Evolutionary conservation across 176 grass and related monocot species (phyloP), one percentile per base, ranked within the genome.

Genomic region (Eragrostis nindensis): DNA sequence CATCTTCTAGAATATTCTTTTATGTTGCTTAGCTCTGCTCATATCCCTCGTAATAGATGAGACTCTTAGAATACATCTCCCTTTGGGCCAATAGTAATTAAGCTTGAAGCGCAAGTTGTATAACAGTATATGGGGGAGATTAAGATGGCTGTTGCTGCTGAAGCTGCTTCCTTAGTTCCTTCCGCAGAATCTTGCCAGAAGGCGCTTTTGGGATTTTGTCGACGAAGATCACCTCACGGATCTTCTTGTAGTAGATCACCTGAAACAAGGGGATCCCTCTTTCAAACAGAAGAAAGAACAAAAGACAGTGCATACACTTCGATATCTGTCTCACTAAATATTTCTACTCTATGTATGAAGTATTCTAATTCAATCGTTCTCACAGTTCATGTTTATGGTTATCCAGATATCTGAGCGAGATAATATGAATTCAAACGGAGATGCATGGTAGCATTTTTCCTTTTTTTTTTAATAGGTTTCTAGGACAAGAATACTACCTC

Each of bases 171-270:
- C 90, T 54, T 49, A 95, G 74, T 22, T 89, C 90, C 93, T 87
- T 95, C 7, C 93, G 76, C 39, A 95, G 68, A 21, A 92, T 95
- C 78, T 95, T 92, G 65, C 90, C 93, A 0, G 93, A 95, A 50
- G 90, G 93, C 6, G 90, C 90, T 82, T 95, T 92, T 8, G 93
- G 87, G 55, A 95, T 92, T 12, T 80, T 85, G 24, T 90, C 85
- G 0, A 81, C 84, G 3, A 95, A 95, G 40, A 90, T 83, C 15
- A 95, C 93, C 45, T 86, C 79, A 0, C 46, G 60, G 25, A 95
- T 80, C 79, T 69, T 90, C 79, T 95, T 92, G 79, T 92, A 95
- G 82, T 90, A 90, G 71, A 90, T 88, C 82, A 95, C 93, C 93
- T 92, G 69, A 30, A 85, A 38, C 13, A n/a, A 0, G 19, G 26